These are phyloP conservation scores for Fusarium nodosum DNA, from an alignment of 2,329 filamentous ascomycete genomes.

Conservation along the genomic window DNA sequence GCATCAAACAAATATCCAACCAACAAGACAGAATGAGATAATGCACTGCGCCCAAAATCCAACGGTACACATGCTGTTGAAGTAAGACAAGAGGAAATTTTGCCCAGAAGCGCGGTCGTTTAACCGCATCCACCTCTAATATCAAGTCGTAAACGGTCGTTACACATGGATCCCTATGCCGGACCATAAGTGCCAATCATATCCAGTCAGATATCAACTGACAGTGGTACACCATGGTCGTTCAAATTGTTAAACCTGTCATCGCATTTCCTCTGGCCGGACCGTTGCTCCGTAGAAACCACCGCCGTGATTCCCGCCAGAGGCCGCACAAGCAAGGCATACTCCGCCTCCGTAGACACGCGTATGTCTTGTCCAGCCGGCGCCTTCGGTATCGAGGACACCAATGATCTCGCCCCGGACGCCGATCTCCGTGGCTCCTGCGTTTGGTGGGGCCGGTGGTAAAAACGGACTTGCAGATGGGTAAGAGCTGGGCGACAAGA, in stretches of 20 bases:
- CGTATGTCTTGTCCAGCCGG: slow-evolving; percentile 70
- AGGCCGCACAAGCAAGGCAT: slow-evolving; percentile 68
- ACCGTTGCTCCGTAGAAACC: slow-evolving; percentile 69
- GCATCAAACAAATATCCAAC: slow-evolving; percentile 20
- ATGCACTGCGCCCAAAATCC: slow-evolving; percentile 14
- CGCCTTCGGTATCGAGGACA: slow-evolving; percentile 61
- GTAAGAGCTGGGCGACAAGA: slow-evolving; percentile 64
- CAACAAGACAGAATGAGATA: slow-evolving; percentile 12
- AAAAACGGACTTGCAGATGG: slow-evolving; percentile 63
- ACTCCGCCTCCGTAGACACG: slow-evolving; percentile 71
- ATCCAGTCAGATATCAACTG: slow-evolving; percentile 18
- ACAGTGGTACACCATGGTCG: slow-evolving; percentile 14
- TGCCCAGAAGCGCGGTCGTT: slow-evolving; percentile 36
- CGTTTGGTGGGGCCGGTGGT: slow-evolving; percentile 61
- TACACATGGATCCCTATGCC: slow-evolving; percentile 29
- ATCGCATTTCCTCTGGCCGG: slow-evolving; percentile 65
- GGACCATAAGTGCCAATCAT: slow-evolving; percentile 17
- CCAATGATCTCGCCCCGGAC: slow-evolving; percentile 66
- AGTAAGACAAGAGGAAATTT: slow-evolving; percentile 31
- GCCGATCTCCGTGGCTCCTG: slow-evolving; percentile 54
- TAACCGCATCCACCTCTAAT: slow-evolving; percentile 40
- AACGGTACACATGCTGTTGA: slow-evolving; percentile 13
- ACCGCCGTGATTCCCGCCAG: slow-evolving; percentile 59
- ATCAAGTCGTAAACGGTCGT: slow-evolving; percentile 46
- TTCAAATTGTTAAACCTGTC: slow-evolving; percentile 24